A percentile compares a stretch with the other conserved stretches of the same genome.
phyloP scores from a whole-genome alignment of 83 land plant species.

The Diphasiastrum complanatum region DNA sequence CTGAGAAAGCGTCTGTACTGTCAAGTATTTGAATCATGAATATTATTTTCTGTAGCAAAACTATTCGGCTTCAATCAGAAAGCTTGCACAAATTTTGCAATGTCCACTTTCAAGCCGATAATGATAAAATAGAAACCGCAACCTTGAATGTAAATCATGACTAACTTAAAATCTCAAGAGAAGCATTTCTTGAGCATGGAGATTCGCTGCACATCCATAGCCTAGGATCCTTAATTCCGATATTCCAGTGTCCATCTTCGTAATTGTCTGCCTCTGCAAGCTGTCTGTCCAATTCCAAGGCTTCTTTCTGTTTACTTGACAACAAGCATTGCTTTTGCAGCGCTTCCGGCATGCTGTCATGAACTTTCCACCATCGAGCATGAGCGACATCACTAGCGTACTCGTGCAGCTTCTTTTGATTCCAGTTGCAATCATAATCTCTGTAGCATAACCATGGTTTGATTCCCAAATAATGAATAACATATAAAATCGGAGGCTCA shows the following conservation, averaged over 20 bases:
- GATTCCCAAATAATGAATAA: slow-evolving; percentile 52
- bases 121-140: too few species aligned
- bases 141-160: too few species aligned
- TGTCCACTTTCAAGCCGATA: too few species aligned
- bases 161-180: too few species aligned
- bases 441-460: slow-evolving; percentile 65
- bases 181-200: too few species aligned
- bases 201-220: not conserved
- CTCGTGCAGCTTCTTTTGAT: slow-evolving; percentile 17
- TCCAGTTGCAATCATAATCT: slow-evolving; percentile 32
- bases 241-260: slow-evolving; percentile 5
- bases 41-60: too few species aligned
- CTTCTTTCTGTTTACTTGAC: slow-evolving; percentile 5
- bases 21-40: too few species aligned
- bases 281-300: slow-evolving; percentile 11
- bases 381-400: slow-evolving; percentile 10
- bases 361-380: slow-evolving; percentile 16
- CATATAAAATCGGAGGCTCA: slow-evolving; percentile 31
- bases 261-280: not conserved
- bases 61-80: too few species aligned
- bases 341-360: slow-evolving; percentile 3
- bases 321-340: slow-evolving; percentile 6
- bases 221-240: slow-evolving; percentile 10
- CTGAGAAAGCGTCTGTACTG: too few species aligned
- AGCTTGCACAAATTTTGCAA: too few species aligned